phyloP scores from a whole-genome alignment of 2,329 filamentous ascomycete species.

The Cryphonectria naterciae region DNA sequence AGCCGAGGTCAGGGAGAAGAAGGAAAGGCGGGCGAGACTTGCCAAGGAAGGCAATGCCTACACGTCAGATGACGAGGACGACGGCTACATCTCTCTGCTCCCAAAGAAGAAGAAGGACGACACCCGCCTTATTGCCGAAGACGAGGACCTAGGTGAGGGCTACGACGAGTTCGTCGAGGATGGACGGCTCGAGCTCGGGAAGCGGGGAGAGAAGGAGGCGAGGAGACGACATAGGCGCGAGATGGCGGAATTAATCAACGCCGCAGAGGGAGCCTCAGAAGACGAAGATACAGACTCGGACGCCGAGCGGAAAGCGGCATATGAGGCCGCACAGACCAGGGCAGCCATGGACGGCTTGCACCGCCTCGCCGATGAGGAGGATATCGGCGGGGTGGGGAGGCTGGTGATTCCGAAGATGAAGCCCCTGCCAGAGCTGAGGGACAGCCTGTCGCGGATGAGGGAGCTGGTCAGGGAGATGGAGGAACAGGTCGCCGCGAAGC shows the following conservation, averaged over 20 bases:
- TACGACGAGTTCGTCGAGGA: slow-evolving; percentile 93
- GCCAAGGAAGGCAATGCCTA: slow-evolving; percentile 69
- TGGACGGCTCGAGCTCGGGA: slow-evolving; percentile 76
- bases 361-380: slow-evolving; percentile 46
- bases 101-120: slow-evolving; percentile 66
- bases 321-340: slow-evolving; percentile 83
- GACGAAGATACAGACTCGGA: slow-evolving; percentile 71
- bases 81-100: slow-evolving; percentile 37
- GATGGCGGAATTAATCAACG: slow-evolving; percentile 82
- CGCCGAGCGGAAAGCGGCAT: slow-evolving; percentile 75
- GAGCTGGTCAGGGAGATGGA: slow-evolving; percentile 67
- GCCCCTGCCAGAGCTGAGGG: slow-evolving; percentile 73
- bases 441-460: slow-evolving; percentile 67
- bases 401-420: slow-evolving; percentile 68
- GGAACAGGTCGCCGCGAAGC: slow-evolving; percentile 61
- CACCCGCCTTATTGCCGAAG: slow-evolving; percentile 77
- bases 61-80: slow-evolving; percentile 56
- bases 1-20: slow-evolving; percentile 87
- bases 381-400: slow-evolving; percentile 39
- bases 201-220: slow-evolving; percentile 76
- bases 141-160: slow-evolving; percentile 90
- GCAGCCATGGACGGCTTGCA: slow-evolving; percentile 80
- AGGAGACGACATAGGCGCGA: slow-evolving; percentile 68
- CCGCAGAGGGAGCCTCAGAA: slow-evolving; percentile 50
- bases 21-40: slow-evolving; percentile 81